A percentile compares a stretch with the other conserved stretches of the same genome.
These are phyloP conservation scores for Lecanicillium sp. DNA, from an alignment of 2,329 filamentous ascomycete genomes.

Conservation along the genomic window DNA sequence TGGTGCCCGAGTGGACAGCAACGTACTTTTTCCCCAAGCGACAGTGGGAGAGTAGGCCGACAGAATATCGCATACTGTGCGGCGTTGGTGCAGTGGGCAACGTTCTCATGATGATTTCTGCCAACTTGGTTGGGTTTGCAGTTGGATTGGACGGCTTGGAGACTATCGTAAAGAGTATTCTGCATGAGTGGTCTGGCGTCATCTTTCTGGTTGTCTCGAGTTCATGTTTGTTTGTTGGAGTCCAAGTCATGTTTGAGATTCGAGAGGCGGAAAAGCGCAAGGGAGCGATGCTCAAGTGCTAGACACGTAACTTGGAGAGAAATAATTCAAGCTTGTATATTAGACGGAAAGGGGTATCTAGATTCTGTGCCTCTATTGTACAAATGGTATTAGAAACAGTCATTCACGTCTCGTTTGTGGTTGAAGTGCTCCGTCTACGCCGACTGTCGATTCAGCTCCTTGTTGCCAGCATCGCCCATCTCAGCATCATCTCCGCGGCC, in stretches of 20 bases:
- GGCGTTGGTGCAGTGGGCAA: constrained; percentile 75
- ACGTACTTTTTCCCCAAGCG: constrained; percentile 61
- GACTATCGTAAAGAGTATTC: constrained; percentile 65
- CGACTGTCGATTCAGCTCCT: too few species aligned
- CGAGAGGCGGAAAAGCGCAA: constrained; percentile 74
- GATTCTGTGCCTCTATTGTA: constrained; percentile 1
- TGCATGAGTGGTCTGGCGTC: constrained; percentile 64
- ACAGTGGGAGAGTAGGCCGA: constrained; percentile 62
- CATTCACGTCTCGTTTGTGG: too few species aligned
- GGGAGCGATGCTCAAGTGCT: constrained; percentile 81
- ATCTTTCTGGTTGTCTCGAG: constrained; percentile 67
- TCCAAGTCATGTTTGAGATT: constrained; percentile 95
- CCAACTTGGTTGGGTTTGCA: constrained; percentile 92
- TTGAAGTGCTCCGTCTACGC: too few species aligned
- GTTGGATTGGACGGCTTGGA: constrained; percentile 82
- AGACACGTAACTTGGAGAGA: constrained; percentile 6
- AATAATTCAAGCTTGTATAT: neutral
- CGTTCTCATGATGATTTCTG: constrained; percentile 89
- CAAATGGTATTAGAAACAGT: too few species aligned
- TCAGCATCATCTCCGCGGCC: constrained; percentile 18
- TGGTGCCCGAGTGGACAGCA: constrained; percentile 77
- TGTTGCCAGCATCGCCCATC: neutral
- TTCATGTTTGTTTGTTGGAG: constrained; percentile 69
- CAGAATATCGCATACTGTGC: constrained; percentile 70
- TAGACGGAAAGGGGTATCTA: neutral